Conservation (phyloP, 768 basidiomycete genomes). For the Podaxis pistillaris region DNA sequence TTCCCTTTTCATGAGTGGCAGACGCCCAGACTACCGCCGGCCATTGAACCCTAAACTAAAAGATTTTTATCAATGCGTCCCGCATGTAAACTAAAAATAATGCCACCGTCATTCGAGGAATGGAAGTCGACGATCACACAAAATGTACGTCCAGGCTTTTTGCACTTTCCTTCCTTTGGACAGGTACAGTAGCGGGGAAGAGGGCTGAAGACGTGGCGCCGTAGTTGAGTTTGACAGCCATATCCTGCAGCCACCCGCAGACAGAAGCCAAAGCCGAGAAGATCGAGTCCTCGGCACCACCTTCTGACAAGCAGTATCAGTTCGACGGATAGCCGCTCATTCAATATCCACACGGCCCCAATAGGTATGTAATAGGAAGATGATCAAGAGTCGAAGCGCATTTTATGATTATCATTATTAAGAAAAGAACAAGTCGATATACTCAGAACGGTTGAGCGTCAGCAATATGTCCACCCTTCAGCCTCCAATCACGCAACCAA, state of each 20-base stretch:
- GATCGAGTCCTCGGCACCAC: too few relatives aligned
- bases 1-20: background rate
- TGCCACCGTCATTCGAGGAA: background rate
- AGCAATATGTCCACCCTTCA: constrained; percentile 4
- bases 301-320: background rate
- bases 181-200: too few relatives aligned
- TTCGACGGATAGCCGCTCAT: background rate
- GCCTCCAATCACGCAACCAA: constrained; percentile 6
- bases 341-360: background rate
- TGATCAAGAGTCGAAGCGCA: background rate
- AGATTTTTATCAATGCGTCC: background rate
- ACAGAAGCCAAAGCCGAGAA: too few relatives aligned
- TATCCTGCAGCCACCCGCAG: too few relatives aligned
- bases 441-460: background rate
- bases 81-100: background rate
- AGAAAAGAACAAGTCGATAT: background rate
- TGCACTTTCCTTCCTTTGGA: background rate
- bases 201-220: too few relatives aligned
- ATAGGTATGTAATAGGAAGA: background rate
- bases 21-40: too few relatives aligned
- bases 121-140: background rate
- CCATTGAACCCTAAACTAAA: too few relatives aligned
- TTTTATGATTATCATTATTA: background rate
- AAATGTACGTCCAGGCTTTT: background rate
- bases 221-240: too few relatives aligned